phyloP scores from a whole-genome alignment of 2,329 filamentous ascomycete genomes.

The Colletotrichum aenigma region DNA sequence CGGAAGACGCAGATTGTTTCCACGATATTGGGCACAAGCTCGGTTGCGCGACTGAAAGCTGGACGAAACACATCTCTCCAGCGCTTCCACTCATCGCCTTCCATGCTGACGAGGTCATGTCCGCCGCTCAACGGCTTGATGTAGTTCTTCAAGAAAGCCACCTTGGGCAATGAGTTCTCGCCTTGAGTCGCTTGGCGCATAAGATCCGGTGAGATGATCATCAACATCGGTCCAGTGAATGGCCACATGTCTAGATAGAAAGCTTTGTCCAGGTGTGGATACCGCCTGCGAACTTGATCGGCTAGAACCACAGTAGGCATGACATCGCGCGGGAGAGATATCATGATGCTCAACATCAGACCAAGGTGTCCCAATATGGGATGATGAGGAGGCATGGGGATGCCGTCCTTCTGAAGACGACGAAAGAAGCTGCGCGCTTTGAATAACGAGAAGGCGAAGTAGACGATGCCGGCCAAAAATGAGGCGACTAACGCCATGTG shows the following conservation, averaged over 20 bases:
- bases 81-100: background rate
- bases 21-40: background rate
- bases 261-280: background rate
- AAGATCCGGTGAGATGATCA: background rate
- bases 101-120: constrained; percentile 6
- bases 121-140: background rate
- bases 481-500: background rate
- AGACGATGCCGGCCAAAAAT: background rate
- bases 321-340: background rate
- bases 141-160: background rate
- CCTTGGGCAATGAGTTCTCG: background rate
- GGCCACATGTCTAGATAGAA: constrained; percentile 10
- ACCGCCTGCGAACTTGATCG: background rate
- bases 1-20: background rate
- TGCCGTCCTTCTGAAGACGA: background rate
- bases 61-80: constrained; percentile 4
- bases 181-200: background rate
- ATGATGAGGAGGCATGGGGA: constrained; percentile 7
- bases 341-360: background rate
- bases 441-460: background rate
- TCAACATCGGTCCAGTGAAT: background rate
- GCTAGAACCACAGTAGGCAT: background rate
- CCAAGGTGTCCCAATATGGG: background rate
- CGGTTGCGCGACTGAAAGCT: background rate
- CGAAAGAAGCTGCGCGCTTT: background rate